These are phyloP conservation scores for Teratosphaeria pseudoeucalypti DNA, from an alignment of 2,329 filamentous ascomycete genomes.

Conservation along the genomic window DNA sequence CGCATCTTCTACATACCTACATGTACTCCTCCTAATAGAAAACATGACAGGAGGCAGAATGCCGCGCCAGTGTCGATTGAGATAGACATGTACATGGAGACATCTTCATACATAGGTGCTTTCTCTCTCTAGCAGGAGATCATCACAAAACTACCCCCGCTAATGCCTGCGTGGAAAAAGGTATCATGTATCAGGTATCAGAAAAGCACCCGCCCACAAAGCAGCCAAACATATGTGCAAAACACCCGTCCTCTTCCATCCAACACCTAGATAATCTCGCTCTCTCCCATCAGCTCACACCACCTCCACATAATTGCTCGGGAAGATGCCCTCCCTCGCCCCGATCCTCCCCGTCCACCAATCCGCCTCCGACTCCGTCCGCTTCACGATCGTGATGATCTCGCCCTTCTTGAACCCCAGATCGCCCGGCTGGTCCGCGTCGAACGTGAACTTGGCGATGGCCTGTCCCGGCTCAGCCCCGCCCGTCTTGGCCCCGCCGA, in stretches of 20 bases:
- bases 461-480: conserved; percentile 61
- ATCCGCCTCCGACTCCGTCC: conserved; percentile 85
- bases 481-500: neutral
- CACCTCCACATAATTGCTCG: conserved; percentile 33
- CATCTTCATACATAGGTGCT: neutral
- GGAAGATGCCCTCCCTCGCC: conserved; percentile 80
- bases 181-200: neutral
- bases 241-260: neutral
- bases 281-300: neutral
- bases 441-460: conserved; percentile 85
- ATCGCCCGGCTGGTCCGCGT: conserved; percentile 85
- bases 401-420: conserved; percentile 96
- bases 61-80: no score
- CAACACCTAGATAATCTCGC: neutral
- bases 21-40: no score
- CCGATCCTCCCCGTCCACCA: conserved; percentile 97
- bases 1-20: neutral
- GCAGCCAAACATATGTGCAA: neutral
- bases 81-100: no score
- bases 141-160: neutral
- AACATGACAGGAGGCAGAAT: no score
- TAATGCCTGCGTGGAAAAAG: neutral
- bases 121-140: neutral
- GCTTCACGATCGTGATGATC: conserved; percentile 86
- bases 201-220: neutral